Evolutionary conservation across 768 basidiomycete genomes (phyloP), one percentile per base, ranked within the genome.

Genomic region (Infundibulicybe gibba): DNA sequence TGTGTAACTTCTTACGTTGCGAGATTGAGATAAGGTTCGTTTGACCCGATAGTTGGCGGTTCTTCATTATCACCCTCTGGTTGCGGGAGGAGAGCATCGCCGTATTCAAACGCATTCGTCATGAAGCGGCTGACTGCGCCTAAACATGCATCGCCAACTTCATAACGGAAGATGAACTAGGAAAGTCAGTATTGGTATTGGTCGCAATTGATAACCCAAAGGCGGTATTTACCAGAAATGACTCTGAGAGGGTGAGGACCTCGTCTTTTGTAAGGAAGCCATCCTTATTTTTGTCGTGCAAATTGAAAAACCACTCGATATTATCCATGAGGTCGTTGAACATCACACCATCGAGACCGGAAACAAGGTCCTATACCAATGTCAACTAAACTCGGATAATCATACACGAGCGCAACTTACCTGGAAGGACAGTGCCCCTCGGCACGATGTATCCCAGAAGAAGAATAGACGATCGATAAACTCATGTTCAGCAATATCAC

Each of bases 71-170:
- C 54, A 32, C 52, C 48, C 19, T 76, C 74, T 13, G 69, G 52
- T 55, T 72, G 71, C 35, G 86, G 87, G 13, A 89, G 68, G n/a
- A 92, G 74, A n/a, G 92, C 86, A 67, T 97, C 94, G 2, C 94
- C 97, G 48, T 94, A 97, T 60, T 99, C 97, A 57, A 97, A 99
- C 0, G 95, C 92, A 58, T 99, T 98, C 33, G 94, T 88, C 85
- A 98, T 94, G 63, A 97, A 95, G 35, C 93, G 85, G 54, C 92
- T 94, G 53, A 99, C 90, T 17, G 95, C 92, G 1, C 94, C 97
- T 17, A 99, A 76, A 61, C 95, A 99, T 3, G 92, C 90, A 63
- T 99, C 97, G 3, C 97, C 97, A 10, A 93, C 77, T 66, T 99
- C 97, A 64, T 85, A 91, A 12, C 97, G 86, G 81, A 99, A 99